Evolutionary conservation across 2,329 filamentous ascomycete species (phyloP).

Genomic region (Piedraia hortae): DNA sequence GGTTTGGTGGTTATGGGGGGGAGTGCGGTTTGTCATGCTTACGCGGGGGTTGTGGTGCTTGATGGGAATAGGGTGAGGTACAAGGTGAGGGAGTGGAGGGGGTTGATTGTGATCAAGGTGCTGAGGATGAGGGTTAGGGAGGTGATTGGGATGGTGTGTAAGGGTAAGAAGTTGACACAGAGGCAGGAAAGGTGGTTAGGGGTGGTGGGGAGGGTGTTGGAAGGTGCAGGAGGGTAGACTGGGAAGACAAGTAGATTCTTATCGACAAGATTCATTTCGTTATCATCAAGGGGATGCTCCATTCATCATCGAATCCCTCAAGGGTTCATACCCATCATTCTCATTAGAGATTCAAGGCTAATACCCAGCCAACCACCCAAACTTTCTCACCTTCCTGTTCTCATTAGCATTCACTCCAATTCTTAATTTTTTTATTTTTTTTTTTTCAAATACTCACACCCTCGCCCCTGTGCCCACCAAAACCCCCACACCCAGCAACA

Average conservation of each 20-base stretch:
- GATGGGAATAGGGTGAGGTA: constrained; percentile 75
- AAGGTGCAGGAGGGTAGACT: no score
- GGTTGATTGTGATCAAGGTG: constrained; percentile 65
- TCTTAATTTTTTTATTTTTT: no score
- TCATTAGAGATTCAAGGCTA: no score
- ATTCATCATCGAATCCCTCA: no score
- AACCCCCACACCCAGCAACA: constrained; percentile 37
- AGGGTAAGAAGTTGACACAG: constrained; percentile 16
- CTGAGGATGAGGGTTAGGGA: constrained; percentile 48
- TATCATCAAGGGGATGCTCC: no score
- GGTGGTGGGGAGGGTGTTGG: no score
- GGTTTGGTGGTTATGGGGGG: constrained; percentile 64
- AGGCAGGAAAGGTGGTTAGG: constrained; percentile 18
- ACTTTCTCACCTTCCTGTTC: no score
- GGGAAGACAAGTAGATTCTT: no score
- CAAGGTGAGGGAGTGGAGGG: constrained; percentile 65
- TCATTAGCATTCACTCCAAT: no score
- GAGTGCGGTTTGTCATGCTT: constrained; percentile 74
- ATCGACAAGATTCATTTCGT: no score
- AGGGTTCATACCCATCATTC: no score
- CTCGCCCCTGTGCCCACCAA: constrained; percentile 47
- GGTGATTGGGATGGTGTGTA: constrained; percentile 44
- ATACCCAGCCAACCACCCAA: no score
- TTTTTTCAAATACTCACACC: constrained; percentile 52
- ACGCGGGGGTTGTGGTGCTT: constrained; percentile 59